These are phyloP conservation scores for Acer negundo DNA, from an alignment of 345 rosid species.

Conservation along the genomic window DNA sequence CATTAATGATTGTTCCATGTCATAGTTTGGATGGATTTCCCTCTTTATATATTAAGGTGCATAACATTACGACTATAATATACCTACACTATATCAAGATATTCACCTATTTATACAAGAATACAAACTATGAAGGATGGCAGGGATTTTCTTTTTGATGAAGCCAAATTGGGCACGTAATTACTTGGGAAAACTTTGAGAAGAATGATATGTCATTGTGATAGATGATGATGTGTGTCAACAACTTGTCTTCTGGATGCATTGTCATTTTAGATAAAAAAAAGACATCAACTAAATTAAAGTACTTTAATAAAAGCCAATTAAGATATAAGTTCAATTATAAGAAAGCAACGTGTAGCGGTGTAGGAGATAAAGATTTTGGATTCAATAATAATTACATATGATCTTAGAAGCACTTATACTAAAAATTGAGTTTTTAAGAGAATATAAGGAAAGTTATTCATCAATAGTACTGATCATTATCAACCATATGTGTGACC, in stretches of 20 bases:
- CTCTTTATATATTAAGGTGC: background rate
- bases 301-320: background rate
- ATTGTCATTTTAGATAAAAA: background rate
- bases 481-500: background rate
- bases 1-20: background rate
- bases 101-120: background rate
- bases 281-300: background rate
- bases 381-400: background rate
- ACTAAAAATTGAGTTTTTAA: background rate
- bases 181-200: background rate
- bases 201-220: background rate
- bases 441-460: background rate
- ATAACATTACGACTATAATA: background rate
- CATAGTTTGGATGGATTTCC: background rate
- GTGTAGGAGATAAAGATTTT: background rate
- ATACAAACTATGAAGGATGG: background rate
- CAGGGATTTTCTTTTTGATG: background rate
- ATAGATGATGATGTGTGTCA: conserved; percentile 1
- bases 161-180: background rate
- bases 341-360: too few relatives aligned
- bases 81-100: background rate
- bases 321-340: background rate
- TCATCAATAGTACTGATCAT: background rate
- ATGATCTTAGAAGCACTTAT: background rate
- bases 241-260: conserved; percentile 4